A percentile compares a stretch with the other conserved stretches of the same genome.
These are phyloP conservation scores for Phaeosphaeriaceae sp. DNA, from an alignment of 2,329 filamentous ascomycete species.

Conservation along the genomic window DNA sequence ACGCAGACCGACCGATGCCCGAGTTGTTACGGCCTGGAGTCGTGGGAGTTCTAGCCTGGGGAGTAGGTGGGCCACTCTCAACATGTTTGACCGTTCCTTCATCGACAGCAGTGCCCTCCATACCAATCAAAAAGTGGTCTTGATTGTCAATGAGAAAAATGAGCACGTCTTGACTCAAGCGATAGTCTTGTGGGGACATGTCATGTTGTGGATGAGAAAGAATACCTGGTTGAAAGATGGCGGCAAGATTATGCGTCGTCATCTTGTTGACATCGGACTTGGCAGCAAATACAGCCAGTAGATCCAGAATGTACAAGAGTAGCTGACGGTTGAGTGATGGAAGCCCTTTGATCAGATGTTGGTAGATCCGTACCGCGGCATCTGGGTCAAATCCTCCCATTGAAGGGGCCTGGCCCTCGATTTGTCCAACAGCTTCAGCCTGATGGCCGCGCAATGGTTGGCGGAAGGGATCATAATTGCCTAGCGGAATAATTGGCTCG, in stretches of 20 bases:
- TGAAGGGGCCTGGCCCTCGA: constrained; percentile 68
- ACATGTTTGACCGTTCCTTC: constrained; percentile 73
- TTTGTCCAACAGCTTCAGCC: constrained; percentile 72
- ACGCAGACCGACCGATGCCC: constrained; percentile 75
- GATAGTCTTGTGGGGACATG: constrained; percentile 94
- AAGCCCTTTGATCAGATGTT: constrained; percentile 88
- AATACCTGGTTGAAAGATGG: constrained; percentile 97
- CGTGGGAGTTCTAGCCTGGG: constrained; percentile 57
- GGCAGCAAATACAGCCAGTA: constrained; percentile 94
- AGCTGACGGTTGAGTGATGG: constrained; percentile 93
- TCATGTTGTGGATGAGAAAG: constrained; percentile 92
- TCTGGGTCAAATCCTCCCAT: constrained; percentile 76
- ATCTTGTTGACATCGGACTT: constrained; percentile 97
- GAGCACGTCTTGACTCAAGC: constrained; percentile 92
- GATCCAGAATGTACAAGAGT: constrained; percentile 91
- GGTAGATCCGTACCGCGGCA: constrained; percentile 81
- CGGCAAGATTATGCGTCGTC: constrained; percentile 91
- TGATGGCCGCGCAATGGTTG: constrained; percentile 76
- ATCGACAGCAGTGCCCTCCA: constrained; percentile 98
- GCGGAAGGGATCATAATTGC: constrained; percentile 90
- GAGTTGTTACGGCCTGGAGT: constrained; percentile 59
- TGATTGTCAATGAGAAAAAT: constrained; percentile 99
- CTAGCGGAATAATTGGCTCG: constrained; percentile 93
- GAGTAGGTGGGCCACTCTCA: constrained; percentile 70
- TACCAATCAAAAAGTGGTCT: constrained; percentile 96